Conservation (phyloP, 345 rosid species). For the Acer yangbiense region DNA sequence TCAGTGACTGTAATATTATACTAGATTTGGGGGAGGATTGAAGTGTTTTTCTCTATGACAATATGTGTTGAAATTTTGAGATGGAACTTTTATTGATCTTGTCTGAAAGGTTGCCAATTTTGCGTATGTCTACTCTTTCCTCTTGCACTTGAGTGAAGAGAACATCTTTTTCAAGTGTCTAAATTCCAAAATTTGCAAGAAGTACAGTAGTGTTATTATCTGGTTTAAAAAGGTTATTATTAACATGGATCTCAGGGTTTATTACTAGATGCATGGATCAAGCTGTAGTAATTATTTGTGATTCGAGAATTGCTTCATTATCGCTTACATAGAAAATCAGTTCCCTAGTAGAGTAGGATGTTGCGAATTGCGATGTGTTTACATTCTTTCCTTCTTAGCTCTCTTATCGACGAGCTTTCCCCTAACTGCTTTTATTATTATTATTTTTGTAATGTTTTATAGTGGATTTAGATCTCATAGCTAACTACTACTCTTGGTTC, state of each 20-base stretch:
- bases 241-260: background rate
- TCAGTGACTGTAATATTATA: background rate
- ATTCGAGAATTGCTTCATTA: no score
- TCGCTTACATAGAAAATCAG: no score
- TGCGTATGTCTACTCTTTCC: background rate
- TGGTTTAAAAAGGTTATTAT: background rate
- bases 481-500: constrained; percentile 9
- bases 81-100: background rate
- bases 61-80: background rate
- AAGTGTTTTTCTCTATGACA: background rate
- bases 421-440: background rate
- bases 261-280: background rate
- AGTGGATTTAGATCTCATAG: constrained; percentile 1
- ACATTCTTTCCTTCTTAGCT: background rate
- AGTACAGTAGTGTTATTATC: background rate
- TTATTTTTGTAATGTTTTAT: background rate
- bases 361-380: background rate
- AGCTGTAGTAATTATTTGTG: background rate
- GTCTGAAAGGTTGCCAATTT: background rate
- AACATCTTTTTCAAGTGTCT: background rate
- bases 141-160: background rate
- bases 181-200: background rate
- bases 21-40: background rate
- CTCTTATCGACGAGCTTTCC: background rate
- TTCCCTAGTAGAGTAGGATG: background rate